Base-by-base conservation (phyloP, 768 basidiomycete genomes). In the Boletus sp. region DNA sequence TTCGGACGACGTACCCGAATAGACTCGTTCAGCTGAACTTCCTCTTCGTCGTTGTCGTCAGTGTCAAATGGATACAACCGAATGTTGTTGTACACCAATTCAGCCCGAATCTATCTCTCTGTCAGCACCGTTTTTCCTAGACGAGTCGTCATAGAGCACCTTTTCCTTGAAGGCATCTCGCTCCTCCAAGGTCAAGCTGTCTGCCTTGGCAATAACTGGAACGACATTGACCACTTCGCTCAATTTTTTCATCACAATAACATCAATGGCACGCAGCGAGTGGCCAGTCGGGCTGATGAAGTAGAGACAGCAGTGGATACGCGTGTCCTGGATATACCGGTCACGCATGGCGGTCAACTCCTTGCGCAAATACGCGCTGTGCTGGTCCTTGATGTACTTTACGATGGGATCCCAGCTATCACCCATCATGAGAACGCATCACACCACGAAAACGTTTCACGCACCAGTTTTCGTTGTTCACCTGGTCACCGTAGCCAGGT, bases 281-380 rank as follows among this genome's bases (percentile, higher is more conserved):
- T 99, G 96, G 20, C 96, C 96, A n/a, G 95, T 97, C 20, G 96
- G 97, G 75, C 90, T 95, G 80, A 99, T 94, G 77, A 98, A 99
- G 84, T 93, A 98, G 52, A 99, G 74, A 73, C 89, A 92, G 80
- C 95, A 98, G 81, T 99, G 96, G 60, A 99, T 97, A 59, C 96
- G 90, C 15, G 97, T 98, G 78, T 99, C 96, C 70, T 91, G 90
- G 67, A 99, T 99, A 78, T 94, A 92, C 54, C 94, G 90, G 82
- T 98, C 96, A 60, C 97, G 90, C 90, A 94, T 94, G 2, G 97
- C 96, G 3, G 97, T 98, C 62, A 98, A 81, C 79, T 99, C 96
- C 77, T 99, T 98, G 75, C 97, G 92, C 52, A 99, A 84, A 76
- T 97, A 99, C 37, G 94, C 93, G 71, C 92, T 94, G 80, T 98